A percentile compares a stretch with the other conserved stretches of the same genome.
These are phyloP conservation scores for Cantharellus anzutake DNA, from an alignment of 768 basidiomycete species.

Conservation along the genomic window DNA sequence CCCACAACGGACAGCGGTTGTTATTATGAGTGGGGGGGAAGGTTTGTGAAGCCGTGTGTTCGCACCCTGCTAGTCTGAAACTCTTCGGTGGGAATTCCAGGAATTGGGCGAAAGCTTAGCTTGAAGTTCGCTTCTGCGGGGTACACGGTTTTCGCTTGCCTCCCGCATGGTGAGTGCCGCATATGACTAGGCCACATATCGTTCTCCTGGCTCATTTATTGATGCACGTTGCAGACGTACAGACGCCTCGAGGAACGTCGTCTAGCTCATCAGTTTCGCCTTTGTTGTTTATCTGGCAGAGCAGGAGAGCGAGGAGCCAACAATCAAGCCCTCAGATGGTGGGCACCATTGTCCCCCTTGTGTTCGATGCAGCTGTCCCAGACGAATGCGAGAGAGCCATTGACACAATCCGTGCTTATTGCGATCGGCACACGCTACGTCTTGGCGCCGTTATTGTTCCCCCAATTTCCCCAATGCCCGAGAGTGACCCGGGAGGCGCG, in stretches of 20 bases:
- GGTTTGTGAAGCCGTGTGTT: background rate
- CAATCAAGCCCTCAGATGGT: background rate
- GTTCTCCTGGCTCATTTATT: background rate
- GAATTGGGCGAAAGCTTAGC: conserved; percentile 2
- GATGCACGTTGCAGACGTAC: background rate
- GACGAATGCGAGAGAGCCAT: background rate
- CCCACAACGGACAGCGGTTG: background rate
- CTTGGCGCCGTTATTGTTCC: conserved; percentile 3
- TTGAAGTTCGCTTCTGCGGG: conserved; percentile 5
- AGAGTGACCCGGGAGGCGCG: background rate
- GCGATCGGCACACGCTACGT: conserved; percentile 1
- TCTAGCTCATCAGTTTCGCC: conserved; percentile 1
- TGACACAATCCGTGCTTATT: conserved; percentile 7
- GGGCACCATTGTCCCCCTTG: conserved; percentile 5
- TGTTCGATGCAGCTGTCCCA: conserved; percentile 2
- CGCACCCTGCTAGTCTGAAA: background rate
- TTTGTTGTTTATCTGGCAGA: background rate
- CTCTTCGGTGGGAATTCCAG: background rate
- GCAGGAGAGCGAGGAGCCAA: background rate
- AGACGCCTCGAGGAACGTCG: background rate
- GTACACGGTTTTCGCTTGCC: conserved; percentile 9
- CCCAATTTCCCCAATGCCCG: background rate
- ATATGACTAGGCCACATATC: conserved; percentile 2
- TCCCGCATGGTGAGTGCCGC: conserved; percentile 3
- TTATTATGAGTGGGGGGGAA: background rate